Base-by-base conservation (phyloP, 148 eudicot species). In the Rhododendron griersonianum region DNA sequence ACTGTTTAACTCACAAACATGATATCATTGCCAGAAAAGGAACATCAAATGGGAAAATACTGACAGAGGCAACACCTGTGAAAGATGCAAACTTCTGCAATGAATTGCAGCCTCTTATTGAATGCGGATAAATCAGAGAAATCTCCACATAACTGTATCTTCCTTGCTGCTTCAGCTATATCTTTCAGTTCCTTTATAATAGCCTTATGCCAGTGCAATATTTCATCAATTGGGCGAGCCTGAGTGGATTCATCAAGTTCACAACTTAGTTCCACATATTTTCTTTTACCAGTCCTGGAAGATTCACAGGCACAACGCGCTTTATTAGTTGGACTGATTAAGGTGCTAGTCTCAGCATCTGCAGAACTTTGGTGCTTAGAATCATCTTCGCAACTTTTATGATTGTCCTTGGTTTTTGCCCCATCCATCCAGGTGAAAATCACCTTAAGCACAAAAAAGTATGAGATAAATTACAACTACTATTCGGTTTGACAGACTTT, bases 351-450 rank as follows among this genome's bases (percentile, higher is more conserved):
- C 74, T 71, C 86, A 88, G 83, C 89, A 83, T 90, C 90, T 57
- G 59, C 59, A 81, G 89, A 75, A 88, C 90, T 81, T 28, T 61
- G 87, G 59, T 77, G 83, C 81, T 85, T 86, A 75, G 91, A 86
- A 90, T 87, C 87, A 84, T 91, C 93, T 86, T 88, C 94, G 86
- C 75, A 85, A 80, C 65, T 85, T 71, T 71, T 33, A 57, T 78
- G 89, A 50, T 83, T 79, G 84, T 88, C 88, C 74, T 85, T 84
- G 45, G 85, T 30, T 87, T 89, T 90, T 30, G 85, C 87, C 48
- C 98, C 99, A 89, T 94, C 99, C 96, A 97, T 94, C 99, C 99
- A 97, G 88, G 92, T 92, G 67, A 97, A 95, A 83, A 97, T 92
- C 53, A 97, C 95, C 99, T 97, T 78, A 87, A 90, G 15, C 47